Percentiles rank a stretch among this genome's conserved stretches.
Evolutionary conservation across 805 yeast genomes (phyloP).

Genomic region (Metschnikowia cubensis): DNA sequence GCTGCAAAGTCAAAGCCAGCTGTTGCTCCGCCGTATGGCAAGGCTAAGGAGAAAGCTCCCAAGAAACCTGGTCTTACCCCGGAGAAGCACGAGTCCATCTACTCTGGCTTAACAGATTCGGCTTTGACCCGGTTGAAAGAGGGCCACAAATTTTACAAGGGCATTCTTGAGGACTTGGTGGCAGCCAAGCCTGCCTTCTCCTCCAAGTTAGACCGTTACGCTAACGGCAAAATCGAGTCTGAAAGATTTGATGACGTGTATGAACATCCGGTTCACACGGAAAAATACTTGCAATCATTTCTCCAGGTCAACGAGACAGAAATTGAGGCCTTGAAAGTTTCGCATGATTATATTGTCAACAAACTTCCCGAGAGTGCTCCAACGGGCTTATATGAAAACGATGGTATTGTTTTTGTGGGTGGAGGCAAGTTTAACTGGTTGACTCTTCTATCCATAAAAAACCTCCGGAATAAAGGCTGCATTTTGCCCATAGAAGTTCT

Average conservation of each 20-base stretch:
- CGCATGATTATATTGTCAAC: conserved; percentile 46
- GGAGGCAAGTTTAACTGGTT: conserved; percentile 78
- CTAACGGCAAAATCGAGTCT: conserved; percentile 15
- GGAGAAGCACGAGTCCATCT: conserved; percentile 14
- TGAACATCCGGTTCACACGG: conserved; percentile 41
- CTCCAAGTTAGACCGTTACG: conserved; percentile 42
- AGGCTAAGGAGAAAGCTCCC: background rate
- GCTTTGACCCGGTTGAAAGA: conserved; percentile 14
- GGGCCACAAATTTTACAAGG: conserved; percentile 41
- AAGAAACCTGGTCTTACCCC: background rate
- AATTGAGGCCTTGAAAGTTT: conserved; percentile 38
- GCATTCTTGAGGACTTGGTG: conserved; percentile 39
- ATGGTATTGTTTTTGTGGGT: conserved; percentile 69
- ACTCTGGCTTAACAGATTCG: conserved; percentile 4
- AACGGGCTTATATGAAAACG: conserved; percentile 34
- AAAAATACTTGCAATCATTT: conserved; percentile 48
- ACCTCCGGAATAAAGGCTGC: conserved; percentile 63
- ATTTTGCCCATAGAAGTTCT: conserved; percentile 77
- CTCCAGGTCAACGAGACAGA: conserved; percentile 44
- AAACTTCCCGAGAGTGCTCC: conserved; percentile 43
- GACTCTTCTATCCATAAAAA: conserved; percentile 59
- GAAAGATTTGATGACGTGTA: conserved; percentile 35
- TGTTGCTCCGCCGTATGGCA: background rate
- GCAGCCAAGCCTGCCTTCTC: conserved; percentile 43
- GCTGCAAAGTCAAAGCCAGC: background rate